Evolutionary conservation across 352 stramenopile genomes (phyloP).

Genomic region (Globisporangium cederbergense): DNA sequence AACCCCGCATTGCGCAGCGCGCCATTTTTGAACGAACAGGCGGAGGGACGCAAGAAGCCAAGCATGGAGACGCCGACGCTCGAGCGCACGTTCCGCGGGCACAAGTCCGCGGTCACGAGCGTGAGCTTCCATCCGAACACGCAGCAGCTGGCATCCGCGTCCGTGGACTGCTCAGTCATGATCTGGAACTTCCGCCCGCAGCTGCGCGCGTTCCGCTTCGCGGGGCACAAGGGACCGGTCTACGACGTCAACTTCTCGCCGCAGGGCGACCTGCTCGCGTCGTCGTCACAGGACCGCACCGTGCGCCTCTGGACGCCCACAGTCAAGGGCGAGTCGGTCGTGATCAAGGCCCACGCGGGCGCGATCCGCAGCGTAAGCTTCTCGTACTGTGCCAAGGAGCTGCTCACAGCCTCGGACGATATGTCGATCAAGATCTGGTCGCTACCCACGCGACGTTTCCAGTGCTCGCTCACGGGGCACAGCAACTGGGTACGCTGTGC

Average conservation of each 20-base stretch:
- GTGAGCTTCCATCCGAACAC: constrained; percentile 84
- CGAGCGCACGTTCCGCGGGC: constrained; percentile 86
- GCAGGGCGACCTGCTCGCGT: constrained; percentile 77
- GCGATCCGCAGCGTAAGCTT: constrained; percentile 84
- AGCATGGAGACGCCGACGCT: constrained; percentile 46
- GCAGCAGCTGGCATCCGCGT: constrained; percentile 84
- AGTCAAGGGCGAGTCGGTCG: constrained; percentile 63
- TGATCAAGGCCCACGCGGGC: constrained; percentile 69
- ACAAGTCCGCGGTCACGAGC: constrained; percentile 70
- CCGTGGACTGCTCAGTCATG: constrained; percentile 82
- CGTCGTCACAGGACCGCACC: constrained; percentile 87
- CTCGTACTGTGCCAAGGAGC: constrained; percentile 60
- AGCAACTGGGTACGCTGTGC: constrained; percentile 91
- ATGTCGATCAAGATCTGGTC: constrained; percentile 91
- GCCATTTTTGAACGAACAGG: constrained; percentile 10
- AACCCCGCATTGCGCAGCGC: background rate
- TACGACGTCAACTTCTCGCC: constrained; percentile 76
- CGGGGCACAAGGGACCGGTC: constrained; percentile 81
- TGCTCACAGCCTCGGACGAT: constrained; percentile 91
- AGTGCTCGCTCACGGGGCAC: constrained; percentile 87
- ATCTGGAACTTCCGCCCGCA: constrained; percentile 91
- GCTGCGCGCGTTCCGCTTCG: constrained; percentile 75
- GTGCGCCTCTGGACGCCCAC: constrained; percentile 89
- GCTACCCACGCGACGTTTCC: constrained; percentile 79
- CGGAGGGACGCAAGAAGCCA: background rate